Evolutionary conservation across 805 yeast species (phyloP).

Genomic region (Sungouiozyma ichnusensis): DNA sequence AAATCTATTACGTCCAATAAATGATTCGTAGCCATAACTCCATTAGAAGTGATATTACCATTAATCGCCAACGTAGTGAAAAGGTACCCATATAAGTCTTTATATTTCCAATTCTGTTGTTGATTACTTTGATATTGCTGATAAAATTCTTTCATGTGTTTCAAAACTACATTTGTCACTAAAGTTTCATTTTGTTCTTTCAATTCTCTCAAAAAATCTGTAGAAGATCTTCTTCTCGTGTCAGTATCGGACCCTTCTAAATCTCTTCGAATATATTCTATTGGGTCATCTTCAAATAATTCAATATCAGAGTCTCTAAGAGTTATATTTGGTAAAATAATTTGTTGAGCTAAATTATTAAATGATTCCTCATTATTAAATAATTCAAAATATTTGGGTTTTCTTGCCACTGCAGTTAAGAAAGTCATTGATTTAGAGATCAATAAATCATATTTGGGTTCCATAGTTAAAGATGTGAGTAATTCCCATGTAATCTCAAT

Average conservation of each 20-base stretch:
- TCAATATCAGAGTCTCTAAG: constrained; percentile 86
- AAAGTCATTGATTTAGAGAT: constrained; percentile 74
- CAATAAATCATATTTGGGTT: constrained; percentile 73
- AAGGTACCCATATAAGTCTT: constrained; percentile 77
- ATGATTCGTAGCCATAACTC: constrained; percentile 78
- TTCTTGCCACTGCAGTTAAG: constrained; percentile 67
- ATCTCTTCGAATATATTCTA: constrained; percentile 84
- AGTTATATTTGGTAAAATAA: constrained; percentile 79
- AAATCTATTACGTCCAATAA: constrained; percentile 80
- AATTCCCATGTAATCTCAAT: constrained; percentile 77
- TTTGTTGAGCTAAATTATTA: constrained; percentile 67
- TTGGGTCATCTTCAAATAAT: constrained; percentile 92
- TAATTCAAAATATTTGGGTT: constrained; percentile 55
- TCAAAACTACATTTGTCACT: constrained; percentile 66
- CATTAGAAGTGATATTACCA: constrained; percentile 76
- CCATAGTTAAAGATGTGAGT: constrained; percentile 51
- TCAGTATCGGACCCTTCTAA: constrained; percentile 92
- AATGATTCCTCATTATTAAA: constrained; percentile 55
- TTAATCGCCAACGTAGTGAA: constrained; percentile 87
- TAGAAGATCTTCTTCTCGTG: constrained; percentile 85
- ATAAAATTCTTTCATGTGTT: constrained; percentile 60
- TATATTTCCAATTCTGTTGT: constrained; percentile 62
- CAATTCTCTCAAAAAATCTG: constrained; percentile 80
- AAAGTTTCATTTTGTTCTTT: constrained; percentile 65
- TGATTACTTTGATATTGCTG: constrained; percentile 36